Evolutionary conservation across 2,329 filamentous ascomycete species (phyloP), one percentile per base, ranked within the genome.

Genomic region (Ascochyta lentis): DNA sequence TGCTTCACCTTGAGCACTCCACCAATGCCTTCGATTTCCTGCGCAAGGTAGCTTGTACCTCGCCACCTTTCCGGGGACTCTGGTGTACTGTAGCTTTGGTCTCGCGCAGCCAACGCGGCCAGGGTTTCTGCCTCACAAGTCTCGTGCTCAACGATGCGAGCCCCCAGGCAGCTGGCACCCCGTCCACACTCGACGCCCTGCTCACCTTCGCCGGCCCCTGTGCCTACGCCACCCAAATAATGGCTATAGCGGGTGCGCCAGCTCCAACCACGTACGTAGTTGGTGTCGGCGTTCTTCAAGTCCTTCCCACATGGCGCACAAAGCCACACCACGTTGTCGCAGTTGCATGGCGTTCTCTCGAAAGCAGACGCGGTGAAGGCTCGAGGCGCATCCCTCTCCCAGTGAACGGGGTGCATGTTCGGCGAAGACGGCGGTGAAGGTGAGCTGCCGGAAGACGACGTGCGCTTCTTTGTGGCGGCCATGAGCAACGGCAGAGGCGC

Each of bases 11-110:
- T 96, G 49, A 97, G 86, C 13, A 89, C 84, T 0, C 93, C 93
- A 10, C 93, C 93, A 40, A 97, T 90, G 2, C 93, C 93, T 69
- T 96, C 91, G 57, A 97, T 90, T 76, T 97, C 93, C 70, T 96
- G 92, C 38, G 90, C 83, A 53, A 87, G 83, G 70, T 96, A 97
- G 3, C 92, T 92, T 0, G 90, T 76, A 82, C 55, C 89, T 79
- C 63, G 83, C 82, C 74, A 84, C 78, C 74, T 64, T n/a, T 69
- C 63, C 46, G 70, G 51, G 26, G 66, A 59, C 46, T 70, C 54
- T 70, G 77, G 59, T 37, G 57, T 29, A 10, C 26, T 35, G 15
- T 49, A 43, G 19, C 48, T 43, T 22, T 23, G 43, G 12, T 56
- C 54, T n/a, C 31, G 37, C 7, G 60, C 72, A 8, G 79, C 82